Base-by-base conservation (phyloP, 805 yeast species). In the Lachancea cidri region DNA sequence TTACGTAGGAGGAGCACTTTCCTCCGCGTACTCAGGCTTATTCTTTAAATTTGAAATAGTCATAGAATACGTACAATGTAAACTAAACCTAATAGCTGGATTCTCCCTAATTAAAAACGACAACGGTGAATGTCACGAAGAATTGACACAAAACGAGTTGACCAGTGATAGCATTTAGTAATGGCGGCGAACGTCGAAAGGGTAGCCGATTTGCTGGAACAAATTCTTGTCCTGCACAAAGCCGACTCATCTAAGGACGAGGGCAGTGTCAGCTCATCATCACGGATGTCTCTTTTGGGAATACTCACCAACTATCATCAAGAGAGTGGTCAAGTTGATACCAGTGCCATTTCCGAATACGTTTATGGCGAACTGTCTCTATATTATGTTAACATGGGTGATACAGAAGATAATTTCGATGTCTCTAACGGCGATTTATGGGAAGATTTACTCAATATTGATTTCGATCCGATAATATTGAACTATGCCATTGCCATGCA, bases 381-480 rank as follows among this genome's bases (percentile, higher is more conserved):
- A 4, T 38, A 47, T 20, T 58, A 54, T 36, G 37, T 27, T 4
- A 35, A 41, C 35, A 25, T 44, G 4, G 43, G 43, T n/a, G 42
- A 44, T n/a, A 41, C 46, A 1, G 56, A 52, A 18, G 44, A 48
- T 25, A 57, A 47, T 39, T 52, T 60, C 24, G 31, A 42, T 11
- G 29, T 43, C n/a, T 35, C 35, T 4, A 33, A 43, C 17, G 14
- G 27, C 3, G 46, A 39, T 13, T 16, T 24, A 4, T 52, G 61
- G 61, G 13, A 19, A 8, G 24, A 32, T 17, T 24, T 55, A 9
- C 16, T 53, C 1, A 15, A 17, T n/a, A 13, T 38, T 3, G 24
- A 14, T 8, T 27, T 16, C 17, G 24, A 34, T 14, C 29, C 34
- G 5, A 9, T 27, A 11, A 32, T 17, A 4, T 11, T 32, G 11